phyloP scores from a whole-genome alignment of 78 protist genomes.

The Capsaspora owczarzaki region DNA sequence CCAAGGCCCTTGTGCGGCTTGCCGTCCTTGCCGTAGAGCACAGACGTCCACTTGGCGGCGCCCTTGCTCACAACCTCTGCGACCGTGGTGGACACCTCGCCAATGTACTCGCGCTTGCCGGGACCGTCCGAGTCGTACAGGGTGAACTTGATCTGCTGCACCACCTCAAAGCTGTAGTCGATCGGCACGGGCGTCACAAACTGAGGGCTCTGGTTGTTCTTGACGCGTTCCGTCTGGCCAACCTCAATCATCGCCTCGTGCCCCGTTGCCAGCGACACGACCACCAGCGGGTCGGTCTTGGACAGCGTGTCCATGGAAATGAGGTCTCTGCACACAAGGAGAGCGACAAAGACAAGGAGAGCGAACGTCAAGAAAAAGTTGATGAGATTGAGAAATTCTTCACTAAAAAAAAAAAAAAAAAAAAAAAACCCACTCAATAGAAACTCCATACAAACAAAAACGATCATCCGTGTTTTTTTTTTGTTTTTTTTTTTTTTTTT shows the following conservation, averaged over 20 bases:
- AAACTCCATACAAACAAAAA: no score
- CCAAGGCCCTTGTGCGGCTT: no score
- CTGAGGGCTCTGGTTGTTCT: constrained; percentile 23
- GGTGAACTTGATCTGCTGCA: constrained; percentile 18
- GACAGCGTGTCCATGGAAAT: background rate
- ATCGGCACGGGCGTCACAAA: constrained; percentile 27
- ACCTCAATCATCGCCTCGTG: background rate
- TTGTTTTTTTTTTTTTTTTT: no score
- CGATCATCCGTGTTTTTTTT: no score
- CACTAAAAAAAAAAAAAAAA: no score
- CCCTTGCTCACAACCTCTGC: background rate
- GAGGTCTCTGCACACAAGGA: background rate
- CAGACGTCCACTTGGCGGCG: no score
- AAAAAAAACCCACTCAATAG: no score
- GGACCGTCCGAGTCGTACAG: constrained; percentile 45
- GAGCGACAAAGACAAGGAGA: no score
- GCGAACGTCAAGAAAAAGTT: no score
- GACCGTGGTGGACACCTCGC: background rate
- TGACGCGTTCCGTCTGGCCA: constrained; percentile 37
- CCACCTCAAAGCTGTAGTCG: constrained; percentile 49
- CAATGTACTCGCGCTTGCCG: constrained; percentile 21
- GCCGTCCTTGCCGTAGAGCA: no score
- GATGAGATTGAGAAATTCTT: no score
- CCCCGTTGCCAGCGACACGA: background rate
- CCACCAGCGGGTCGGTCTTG: background rate